phyloP scores from a whole-genome alignment of 192 early-diverging fungal genomes.

The Podila epigama region DNA sequence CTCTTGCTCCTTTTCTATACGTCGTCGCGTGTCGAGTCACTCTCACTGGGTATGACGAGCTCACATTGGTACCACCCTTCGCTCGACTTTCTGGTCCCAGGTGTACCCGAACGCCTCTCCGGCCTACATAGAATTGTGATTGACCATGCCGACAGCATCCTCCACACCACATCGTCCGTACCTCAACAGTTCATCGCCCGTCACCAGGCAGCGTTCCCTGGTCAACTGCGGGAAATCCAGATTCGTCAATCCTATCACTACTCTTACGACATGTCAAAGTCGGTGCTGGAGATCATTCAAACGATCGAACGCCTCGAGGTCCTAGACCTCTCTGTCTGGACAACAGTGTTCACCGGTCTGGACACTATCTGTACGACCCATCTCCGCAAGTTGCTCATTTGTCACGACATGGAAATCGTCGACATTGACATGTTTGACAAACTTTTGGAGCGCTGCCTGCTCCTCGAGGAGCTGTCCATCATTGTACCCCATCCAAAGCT shows the following conservation, averaged over 20 bases:
- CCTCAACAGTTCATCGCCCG: slow-evolving; percentile 27
- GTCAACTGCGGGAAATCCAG: slow-evolving; percentile 35
- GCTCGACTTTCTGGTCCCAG: slow-evolving; percentile 19
- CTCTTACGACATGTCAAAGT: slow-evolving; percentile 40
- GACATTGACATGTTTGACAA: slow-evolving; percentile 22
- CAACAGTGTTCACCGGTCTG: slow-evolving; percentile 26
- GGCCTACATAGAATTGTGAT: slow-evolving; percentile 28
- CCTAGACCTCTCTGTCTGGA: slow-evolving; percentile 31
- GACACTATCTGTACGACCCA: slow-evolving; percentile 28
- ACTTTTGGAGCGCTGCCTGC: slow-evolving; percentile 19
- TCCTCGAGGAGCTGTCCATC: slow-evolving; percentile 38
- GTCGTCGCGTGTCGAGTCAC: slow-evolving; percentile 13
- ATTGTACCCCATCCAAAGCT: slow-evolving; percentile 29
- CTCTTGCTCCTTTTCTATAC: slow-evolving; percentile 24
- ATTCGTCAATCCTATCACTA: slow-evolving; percentile 31
- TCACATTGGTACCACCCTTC: slow-evolving; percentile 40
- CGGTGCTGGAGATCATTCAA: slow-evolving; percentile 28
- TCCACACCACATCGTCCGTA: slow-evolving; percentile 9
- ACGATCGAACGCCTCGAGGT: slow-evolving; percentile 27
- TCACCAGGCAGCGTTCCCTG: slow-evolving; percentile 31
- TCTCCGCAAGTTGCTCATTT: slow-evolving; percentile 22
- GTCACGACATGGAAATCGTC: slow-evolving; percentile 34
- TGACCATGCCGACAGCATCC: slow-evolving; percentile 22
- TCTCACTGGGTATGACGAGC: slow-evolving; percentile 29
- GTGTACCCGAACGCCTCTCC: slow-evolving; percentile 25